These are phyloP conservation scores for Penstemon newberryi DNA, from an alignment of 257 asterid species.

Conservation along the genomic window DNA sequence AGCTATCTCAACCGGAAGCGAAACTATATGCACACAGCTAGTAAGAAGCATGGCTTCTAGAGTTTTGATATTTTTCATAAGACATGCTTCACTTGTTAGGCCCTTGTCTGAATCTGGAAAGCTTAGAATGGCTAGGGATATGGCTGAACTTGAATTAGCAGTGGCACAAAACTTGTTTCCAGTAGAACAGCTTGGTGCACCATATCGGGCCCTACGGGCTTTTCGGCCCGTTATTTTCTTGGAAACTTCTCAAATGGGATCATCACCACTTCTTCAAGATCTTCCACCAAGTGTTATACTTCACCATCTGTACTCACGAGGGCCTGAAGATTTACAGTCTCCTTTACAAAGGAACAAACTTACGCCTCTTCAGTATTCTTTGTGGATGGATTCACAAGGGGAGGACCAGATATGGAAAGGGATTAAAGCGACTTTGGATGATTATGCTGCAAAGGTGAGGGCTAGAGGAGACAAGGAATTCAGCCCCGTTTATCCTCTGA, in stretches of 20 bases:
- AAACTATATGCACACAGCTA: conserved; percentile 81
- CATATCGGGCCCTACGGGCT: conserved; percentile 91
- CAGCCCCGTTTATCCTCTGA: conserved; percentile 79
- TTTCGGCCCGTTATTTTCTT: conserved; percentile 89
- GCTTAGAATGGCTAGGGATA: conserved; percentile 93
- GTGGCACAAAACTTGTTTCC: conserved; percentile 91
- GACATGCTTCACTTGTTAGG: conserved; percentile 91
- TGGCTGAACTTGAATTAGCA: conserved; percentile 91
- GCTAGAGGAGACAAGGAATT: conserved; percentile 93
- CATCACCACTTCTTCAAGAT: conserved; percentile 88
- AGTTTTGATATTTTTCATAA: conserved; percentile 70
- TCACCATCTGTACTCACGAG: conserved; percentile 91
- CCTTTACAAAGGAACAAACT: conserved; percentile 90
- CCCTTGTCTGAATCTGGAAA: conserved; percentile 96
- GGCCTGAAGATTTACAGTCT: conserved; percentile 84
- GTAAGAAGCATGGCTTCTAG: conserved; percentile 91
- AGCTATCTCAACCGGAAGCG: conserved; percentile 45
- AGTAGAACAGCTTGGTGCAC: conserved; percentile 92
- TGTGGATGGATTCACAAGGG: conserved; percentile 96
- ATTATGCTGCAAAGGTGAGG: conserved; percentile 74
- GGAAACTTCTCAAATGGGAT: conserved; percentile 80
- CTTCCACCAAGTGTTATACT: conserved; percentile 81
- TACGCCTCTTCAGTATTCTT: conserved; percentile 77
- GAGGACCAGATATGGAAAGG: conserved; percentile 99
- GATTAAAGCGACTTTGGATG: conserved; percentile 80